Percentiles rank a stretch among this genome's conserved stretches.
phyloP scores from a whole-genome alignment of 2,329 filamentous ascomycete genomes.

The Venturia pyrina region DNA sequence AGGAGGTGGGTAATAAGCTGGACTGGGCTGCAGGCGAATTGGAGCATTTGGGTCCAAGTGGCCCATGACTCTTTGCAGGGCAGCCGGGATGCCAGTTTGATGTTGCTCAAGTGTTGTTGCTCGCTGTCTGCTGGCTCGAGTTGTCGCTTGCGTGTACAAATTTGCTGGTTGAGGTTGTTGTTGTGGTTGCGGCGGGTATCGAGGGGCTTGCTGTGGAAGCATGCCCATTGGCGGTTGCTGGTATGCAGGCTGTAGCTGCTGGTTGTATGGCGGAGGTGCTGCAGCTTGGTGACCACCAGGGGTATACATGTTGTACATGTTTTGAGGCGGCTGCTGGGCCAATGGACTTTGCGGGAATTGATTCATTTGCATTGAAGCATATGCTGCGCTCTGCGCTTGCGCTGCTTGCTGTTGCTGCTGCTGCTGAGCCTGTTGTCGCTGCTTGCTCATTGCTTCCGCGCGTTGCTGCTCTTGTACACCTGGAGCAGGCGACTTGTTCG shows the following conservation, averaged over 20 bases:
- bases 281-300: conserved; percentile 51
- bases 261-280: conserved; percentile 71
- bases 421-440: conserved; percentile 57
- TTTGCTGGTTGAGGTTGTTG: conserved; percentile 26
- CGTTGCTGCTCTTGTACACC: conserved; percentile 94
- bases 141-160: conserved; percentile 63
- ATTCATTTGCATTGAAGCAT: conserved; percentile 50
- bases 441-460: conserved; percentile 87
- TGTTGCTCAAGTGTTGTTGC: conserved; percentile 96
- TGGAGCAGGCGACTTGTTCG: conserved; percentile 78
- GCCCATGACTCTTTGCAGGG: conserved; percentile 89
- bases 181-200: conserved; percentile 49
- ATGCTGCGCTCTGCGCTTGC: conserved; percentile 48
- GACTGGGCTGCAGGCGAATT: conserved; percentile 87
- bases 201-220: conserved; percentile 25
- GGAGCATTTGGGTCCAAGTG: conserved; percentile 91
- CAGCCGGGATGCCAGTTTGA: conserved; percentile 80
- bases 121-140: conserved; percentile 71
- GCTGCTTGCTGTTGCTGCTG: conserved; percentile 38
- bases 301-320: conserved; percentile 64
- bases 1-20: conserved; percentile 92
- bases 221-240: conserved; percentile 36
- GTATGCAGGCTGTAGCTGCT: conserved; percentile 41
- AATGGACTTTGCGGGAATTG: conserved; percentile 42
- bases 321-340: conserved; percentile 38